A percentile compares a stretch with the other conserved stretches of the same genome.
Evolutionary conservation across 2,329 filamentous ascomycete genomes (phyloP).

Genomic region (Metarhizium rileyi): DNA sequence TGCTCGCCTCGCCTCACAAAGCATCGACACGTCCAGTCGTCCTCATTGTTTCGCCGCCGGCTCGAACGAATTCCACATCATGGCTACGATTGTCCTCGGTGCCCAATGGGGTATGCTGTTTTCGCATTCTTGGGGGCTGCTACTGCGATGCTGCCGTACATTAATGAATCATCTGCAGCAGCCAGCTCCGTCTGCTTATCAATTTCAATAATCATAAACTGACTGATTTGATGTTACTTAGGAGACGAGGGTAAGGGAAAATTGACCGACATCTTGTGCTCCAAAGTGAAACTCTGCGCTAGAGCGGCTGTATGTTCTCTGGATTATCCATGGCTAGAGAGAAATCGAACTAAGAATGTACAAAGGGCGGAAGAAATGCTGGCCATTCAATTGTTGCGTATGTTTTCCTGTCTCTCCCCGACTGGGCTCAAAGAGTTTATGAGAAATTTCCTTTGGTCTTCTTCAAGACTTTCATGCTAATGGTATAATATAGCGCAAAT

Average conservation of each 20-base stretch:
- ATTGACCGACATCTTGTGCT: background rate
- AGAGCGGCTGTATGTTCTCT: background rate
- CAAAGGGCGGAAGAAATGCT: slow-evolving; percentile 9
- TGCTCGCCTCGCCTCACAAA: background rate
- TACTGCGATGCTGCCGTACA: too few relatives aligned
- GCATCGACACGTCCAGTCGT: background rate
- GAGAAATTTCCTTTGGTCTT: background rate
- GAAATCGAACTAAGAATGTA: background rate
- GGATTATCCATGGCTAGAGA: background rate
- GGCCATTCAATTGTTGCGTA: slow-evolving; percentile 11
- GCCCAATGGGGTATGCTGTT: background rate
- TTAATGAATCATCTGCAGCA: background rate
- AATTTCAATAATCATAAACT: background rate
- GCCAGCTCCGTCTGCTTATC: background rate
- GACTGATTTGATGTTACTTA: background rate
- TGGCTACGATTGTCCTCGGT: background rate
- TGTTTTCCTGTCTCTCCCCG: background rate
- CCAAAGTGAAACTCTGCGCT: background rate
- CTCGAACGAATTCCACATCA: background rate
- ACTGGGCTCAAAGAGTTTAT: background rate
- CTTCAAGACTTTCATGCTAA: background rate
- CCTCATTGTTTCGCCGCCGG: background rate
- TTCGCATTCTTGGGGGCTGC: background rate
- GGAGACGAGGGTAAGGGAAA: background rate
- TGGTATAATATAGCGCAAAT: slow-evolving; percentile 13